Conservation (phyloP, 202 grass and related monocot species). For the Schoenoplectus triqueter region DNA sequence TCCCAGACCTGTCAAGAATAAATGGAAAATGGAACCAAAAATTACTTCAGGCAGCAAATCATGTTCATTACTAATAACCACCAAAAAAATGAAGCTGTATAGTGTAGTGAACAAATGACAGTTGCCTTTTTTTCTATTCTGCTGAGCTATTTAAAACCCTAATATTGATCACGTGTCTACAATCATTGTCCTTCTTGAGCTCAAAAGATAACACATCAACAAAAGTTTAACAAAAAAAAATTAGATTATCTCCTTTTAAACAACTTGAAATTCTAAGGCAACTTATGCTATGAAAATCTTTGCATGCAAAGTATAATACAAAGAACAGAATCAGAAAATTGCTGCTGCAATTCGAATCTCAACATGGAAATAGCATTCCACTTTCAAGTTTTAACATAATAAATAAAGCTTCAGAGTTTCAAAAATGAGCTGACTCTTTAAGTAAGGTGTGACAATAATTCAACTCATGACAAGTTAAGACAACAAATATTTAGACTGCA, state of each 20-base stretch:
- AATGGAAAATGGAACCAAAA: slow-evolving; percentile 30
- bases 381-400: not conserved
- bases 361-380: slow-evolving; percentile 1
- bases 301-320: not conserved
- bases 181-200: not conserved
- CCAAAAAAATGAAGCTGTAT: slow-evolving; percentile 1
- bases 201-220: not conserved
- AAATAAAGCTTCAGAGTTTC: not conserved
- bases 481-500: not conserved
- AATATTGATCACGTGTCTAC: slow-evolving; percentile 2
- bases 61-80: not conserved
- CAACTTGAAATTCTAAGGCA: not conserved
- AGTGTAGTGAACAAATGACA: slow-evolving; percentile 1
- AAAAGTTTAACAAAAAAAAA: not conserved
- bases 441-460: slow-evolving; percentile 5
- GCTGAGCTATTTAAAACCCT: not conserved
- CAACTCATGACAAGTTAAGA: slow-evolving; percentile 23
- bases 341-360: slow-evolving; percentile 24
- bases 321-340: slow-evolving; percentile 2
- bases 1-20: slow-evolving; percentile 84
- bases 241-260: not conserved
- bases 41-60: not conserved
- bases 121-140: not conserved
- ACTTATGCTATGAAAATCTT: slow-evolving; percentile 3
- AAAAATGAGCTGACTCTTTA: not conserved